These are phyloP conservation scores for Begonia fuchsioides DNA, from an alignment of 306 rosid species.

Conservation along the genomic window DNA sequence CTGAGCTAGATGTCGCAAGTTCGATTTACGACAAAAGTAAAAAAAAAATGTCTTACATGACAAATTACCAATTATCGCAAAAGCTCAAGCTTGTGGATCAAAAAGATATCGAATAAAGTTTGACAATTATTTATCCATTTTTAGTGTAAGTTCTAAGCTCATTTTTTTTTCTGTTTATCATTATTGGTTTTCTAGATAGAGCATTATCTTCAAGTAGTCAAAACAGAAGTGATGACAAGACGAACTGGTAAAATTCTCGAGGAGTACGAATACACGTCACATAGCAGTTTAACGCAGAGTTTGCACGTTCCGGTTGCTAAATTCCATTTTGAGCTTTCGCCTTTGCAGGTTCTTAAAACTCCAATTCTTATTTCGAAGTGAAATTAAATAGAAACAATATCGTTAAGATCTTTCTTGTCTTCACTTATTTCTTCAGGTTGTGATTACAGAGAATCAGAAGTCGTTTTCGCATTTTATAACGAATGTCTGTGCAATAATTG, in stretches of 20 bases:
- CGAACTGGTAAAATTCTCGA: conserved; percentile 42
- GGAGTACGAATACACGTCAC: conserved; percentile 96
- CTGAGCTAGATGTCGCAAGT: too few species aligned
- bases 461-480: conserved; percentile 90
- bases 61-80: too few species aligned
- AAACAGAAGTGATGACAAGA: conserved; percentile 59
- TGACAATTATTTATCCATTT: too few species aligned
- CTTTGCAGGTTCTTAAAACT: conserved; percentile 66
- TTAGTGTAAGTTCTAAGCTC: too few species aligned
- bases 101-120: too few species aligned
- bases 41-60: too few species aligned
- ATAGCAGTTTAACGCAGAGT: conserved; percentile 72
- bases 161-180: too few species aligned
- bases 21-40: too few species aligned
- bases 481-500: conserved; percentile 85
- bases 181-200: conserved; percentile 45
- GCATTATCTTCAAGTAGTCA: conserved; percentile 92
- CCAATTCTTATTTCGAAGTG: background rate
- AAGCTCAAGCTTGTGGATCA: too few species aligned
- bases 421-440: conserved; percentile 36
- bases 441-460: conserved; percentile 61
- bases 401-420: conserved; percentile 2
- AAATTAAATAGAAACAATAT: too few species aligned
- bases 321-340: conserved; percentile 91
- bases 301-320: conserved; percentile 57